phyloP scores from a whole-genome alignment of 176 grass and related monocot species.

The Rhipidocladum racemiflorum region DNA sequence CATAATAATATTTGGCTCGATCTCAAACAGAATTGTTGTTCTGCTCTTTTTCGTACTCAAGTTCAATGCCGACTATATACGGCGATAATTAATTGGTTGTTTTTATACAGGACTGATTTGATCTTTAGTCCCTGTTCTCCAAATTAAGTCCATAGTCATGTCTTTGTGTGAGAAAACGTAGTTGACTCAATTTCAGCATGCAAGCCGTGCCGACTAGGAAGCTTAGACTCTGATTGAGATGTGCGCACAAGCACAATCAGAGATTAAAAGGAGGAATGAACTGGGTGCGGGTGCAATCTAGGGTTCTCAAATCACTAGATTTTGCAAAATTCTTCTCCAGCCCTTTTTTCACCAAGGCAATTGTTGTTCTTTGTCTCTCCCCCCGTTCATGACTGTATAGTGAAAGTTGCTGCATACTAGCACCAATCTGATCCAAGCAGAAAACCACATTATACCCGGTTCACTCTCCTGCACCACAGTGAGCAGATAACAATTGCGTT shows the following conservation, averaged over 20 bases:
- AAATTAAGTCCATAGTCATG: neutral
- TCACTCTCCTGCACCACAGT: neutral
- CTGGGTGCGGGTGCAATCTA: no score
- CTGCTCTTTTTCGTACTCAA: neutral
- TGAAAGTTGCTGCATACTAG: no score
- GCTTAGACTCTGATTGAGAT: neutral
- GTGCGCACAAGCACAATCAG: neutral
- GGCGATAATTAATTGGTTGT: neutral
- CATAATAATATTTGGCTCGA: neutral
- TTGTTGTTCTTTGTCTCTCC: no score
- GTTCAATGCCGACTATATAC: neutral
- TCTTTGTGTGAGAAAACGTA: neutral
- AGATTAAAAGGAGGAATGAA: neutral
- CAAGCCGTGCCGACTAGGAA: constrained; percentile 11
- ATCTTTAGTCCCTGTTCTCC: neutral
- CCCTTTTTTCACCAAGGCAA: neutral
- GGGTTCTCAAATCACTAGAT: neutral
- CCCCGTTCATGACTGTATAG: no score
- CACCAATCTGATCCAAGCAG: neutral
- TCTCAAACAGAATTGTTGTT: neutral
- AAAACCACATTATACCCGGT: neutral
- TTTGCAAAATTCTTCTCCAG: neutral
- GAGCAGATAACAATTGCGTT: neutral
- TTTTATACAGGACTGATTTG: neutral
- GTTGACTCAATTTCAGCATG: neutral